Conservation (phyloP, 768 basidiomycete genomes). For the Sistotremastrum niveocremeum region DNA sequence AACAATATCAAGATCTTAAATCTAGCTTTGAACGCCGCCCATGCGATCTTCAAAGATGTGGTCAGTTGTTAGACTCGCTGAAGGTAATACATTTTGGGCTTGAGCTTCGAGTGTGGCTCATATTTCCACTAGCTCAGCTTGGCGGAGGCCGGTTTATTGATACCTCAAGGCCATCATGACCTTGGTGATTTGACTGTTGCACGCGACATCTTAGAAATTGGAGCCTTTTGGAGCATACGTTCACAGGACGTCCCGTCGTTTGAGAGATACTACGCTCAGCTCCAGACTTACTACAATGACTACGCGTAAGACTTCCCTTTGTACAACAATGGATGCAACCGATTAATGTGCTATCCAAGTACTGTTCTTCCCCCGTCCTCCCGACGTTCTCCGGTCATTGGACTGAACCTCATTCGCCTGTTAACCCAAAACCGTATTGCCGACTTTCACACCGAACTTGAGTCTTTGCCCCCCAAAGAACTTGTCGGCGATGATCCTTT, state of each 20-base stretch:
- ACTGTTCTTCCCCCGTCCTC: constrained; percentile 68
- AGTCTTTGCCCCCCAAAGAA: constrained; percentile 70
- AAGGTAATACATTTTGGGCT: constrained; percentile 36
- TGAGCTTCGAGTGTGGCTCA: not conserved
- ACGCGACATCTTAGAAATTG: constrained; percentile 91
- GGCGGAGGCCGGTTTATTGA: constrained; percentile 61
- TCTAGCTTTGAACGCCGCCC: constrained; percentile 51
- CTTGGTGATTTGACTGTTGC: constrained; percentile 57
- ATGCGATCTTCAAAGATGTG: constrained; percentile 56
- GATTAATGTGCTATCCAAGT: constrained; percentile 20
- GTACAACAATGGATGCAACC: too few relatives aligned
- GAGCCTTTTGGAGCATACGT: constrained; percentile 87
- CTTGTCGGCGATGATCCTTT: constrained; percentile 55
- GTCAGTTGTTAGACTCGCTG: constrained; percentile 49
- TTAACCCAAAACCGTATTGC: constrained; percentile 94
- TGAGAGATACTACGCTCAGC: constrained; percentile 87
- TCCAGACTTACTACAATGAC: constrained; percentile 83
- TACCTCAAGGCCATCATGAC: constrained; percentile 54
- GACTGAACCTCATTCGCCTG: constrained; percentile 87
- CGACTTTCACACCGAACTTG: constrained; percentile 93
- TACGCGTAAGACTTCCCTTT: constrained; percentile 37
- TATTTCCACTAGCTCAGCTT: constrained; percentile 45
- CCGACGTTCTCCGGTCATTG: constrained; percentile 78
- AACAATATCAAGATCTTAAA: constrained; percentile 49
- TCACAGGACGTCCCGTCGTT: constrained; percentile 83